phyloP scores from a whole-genome alignment of 1,139 yeast genomes.

The Geotrichum europaeum region DNA sequence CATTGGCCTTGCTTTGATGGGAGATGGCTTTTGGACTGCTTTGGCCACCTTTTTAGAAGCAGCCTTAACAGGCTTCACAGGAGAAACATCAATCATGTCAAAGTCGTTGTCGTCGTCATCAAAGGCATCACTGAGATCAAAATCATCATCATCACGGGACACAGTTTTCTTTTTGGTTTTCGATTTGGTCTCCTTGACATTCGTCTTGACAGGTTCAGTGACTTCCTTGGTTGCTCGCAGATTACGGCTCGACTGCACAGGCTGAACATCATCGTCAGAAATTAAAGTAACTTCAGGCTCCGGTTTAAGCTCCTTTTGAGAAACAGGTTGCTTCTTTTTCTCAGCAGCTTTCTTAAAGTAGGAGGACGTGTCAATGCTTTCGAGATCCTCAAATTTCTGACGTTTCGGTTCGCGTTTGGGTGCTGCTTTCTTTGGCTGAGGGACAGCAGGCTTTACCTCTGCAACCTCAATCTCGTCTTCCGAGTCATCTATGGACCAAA shows the following conservation, averaged over 20 bases:
- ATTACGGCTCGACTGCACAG: not conserved
- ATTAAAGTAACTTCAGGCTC: not conserved
- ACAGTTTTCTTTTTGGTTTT: not conserved
- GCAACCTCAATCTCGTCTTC: constrained; percentile 11
- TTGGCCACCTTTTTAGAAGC: constrained; percentile 8
- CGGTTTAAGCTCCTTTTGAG: not conserved
- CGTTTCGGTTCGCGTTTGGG: constrained; percentile 9
- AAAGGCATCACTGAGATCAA: constrained; percentile 11
- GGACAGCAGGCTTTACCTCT: not conserved
- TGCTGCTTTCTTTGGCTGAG: constrained; percentile 2
- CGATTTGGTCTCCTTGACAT: not conserved
- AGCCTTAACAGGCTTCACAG: constrained; percentile 19
- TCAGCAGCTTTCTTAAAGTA: constrained; percentile 19
- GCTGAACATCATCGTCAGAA: not conserved
- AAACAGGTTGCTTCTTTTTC: not conserved
- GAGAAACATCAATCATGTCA: constrained; percentile 17
- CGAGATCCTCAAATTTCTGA: constrained; percentile 18
- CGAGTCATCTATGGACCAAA: constrained; percentile 7
- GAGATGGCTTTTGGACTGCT: not conserved
- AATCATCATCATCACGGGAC: constrained; percentile 7
- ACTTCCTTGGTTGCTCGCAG: not conserved
- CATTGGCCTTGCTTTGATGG: constrained; percentile 4
- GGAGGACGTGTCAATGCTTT: constrained; percentile 21
- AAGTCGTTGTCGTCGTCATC: constrained; percentile 14
- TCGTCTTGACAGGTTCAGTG: not conserved